These are phyloP conservation scores for Daldinia decipiens DNA, from an alignment of 495 filamentous ascomycete genomes.

Conservation along the genomic window DNA sequence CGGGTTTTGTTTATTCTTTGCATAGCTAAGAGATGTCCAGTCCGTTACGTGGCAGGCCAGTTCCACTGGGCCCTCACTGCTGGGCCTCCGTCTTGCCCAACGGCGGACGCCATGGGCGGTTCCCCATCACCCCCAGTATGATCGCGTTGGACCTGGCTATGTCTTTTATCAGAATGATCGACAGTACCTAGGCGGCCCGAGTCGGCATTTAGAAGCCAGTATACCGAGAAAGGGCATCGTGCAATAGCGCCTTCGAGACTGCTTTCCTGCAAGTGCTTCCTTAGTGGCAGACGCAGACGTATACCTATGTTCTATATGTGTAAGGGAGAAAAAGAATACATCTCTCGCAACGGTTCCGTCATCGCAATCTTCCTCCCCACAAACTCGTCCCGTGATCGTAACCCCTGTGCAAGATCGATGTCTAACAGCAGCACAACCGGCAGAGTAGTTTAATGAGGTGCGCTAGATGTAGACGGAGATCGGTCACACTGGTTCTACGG, in stretches of 20 bases:
- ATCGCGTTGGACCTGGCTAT: slow-evolving; percentile 8
- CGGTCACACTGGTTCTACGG: slow-evolving; percentile 23
- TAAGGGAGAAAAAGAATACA: slow-evolving; percentile 7
- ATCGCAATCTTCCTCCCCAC: slow-evolving; percentile 15
- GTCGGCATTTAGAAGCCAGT: slow-evolving; percentile 34
- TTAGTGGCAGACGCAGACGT: slow-evolving; percentile 23
- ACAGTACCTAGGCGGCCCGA: slow-evolving; percentile 21
- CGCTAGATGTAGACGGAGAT: slow-evolving; percentile 25
- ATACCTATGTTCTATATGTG: background rate
- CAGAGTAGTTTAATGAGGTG: slow-evolving; percentile 24
- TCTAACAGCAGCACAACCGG: slow-evolving; percentile 30
- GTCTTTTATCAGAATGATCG: slow-evolving; percentile 33
- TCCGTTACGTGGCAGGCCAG: slow-evolving; percentile 16
- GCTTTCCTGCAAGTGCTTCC: slow-evolving; percentile 18
- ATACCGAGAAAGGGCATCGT: slow-evolving; percentile 19
- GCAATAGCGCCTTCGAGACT: slow-evolving; percentile 19
- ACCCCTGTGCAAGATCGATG: slow-evolving; percentile 35
- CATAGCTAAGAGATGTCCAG: slow-evolving; percentile 17
- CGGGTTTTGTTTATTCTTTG: slow-evolving; percentile 15
- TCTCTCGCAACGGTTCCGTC: slow-evolving; percentile 22
- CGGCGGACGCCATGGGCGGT: slow-evolving; percentile 29
- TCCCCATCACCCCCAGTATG: slow-evolving; percentile 16
- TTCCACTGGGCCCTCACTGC: slow-evolving; percentile 14
- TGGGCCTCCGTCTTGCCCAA: slow-evolving; percentile 27
- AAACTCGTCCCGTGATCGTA: slow-evolving; percentile 24